A percentile compares a stretch with the other conserved stretches of the same genome.
Conservation (phyloP, 2,329 filamentous ascomycete genomes). For the Ophiostoma angusticollis region DNA sequence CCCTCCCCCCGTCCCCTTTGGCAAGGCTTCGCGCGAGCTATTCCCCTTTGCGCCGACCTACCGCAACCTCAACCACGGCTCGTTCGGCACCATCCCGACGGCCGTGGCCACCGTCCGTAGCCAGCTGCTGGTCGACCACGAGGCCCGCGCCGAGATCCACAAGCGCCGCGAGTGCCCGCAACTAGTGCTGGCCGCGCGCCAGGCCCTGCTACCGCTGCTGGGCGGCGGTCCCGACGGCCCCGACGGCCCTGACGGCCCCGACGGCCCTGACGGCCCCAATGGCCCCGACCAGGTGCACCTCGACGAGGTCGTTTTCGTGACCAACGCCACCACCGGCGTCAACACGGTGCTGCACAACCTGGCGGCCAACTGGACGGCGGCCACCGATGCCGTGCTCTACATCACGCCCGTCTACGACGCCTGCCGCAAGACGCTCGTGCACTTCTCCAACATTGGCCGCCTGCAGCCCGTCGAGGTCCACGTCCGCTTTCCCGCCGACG, state of each 20-base stretch:
- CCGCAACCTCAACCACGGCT: conserved; percentile 33
- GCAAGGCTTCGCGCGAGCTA: conserved; percentile 19
- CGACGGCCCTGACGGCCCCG: too few species aligned
- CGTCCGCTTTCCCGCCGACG: conserved; percentile 45
- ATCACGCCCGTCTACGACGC: conserved; percentile 56
- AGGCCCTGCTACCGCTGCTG: conserved; percentile 44
- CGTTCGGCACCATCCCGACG: conserved; percentile 54
- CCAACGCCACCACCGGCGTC: conserved; percentile 57
- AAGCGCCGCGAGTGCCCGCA: conserved; percentile 46
- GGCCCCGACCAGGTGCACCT: too few species aligned
- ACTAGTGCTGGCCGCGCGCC: conserved; percentile 44
- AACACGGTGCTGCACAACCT: conserved; percentile 58
- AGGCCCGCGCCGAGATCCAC: conserved; percentile 52
- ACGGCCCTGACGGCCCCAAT: too few species aligned
- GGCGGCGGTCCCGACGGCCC: conserved; percentile 22
- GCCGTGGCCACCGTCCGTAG: conserved; percentile 40
- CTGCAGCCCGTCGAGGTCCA: conserved; percentile 32
- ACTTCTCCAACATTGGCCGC: conserved; percentile 38
- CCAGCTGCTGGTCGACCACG: conserved; percentile 40
- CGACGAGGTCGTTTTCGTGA: conserved; percentile 52
- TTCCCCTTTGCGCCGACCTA: conserved; percentile 22
- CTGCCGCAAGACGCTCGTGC: conserved; percentile 51
- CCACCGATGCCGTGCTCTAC: conserved; percentile 48
- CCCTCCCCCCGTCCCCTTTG: conserved; percentile 7
- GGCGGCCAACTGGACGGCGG: conserved; percentile 11